Conservation (phyloP, 495 filamentous ascomycete genomes). For the Penicillium roqueforti region DNA sequence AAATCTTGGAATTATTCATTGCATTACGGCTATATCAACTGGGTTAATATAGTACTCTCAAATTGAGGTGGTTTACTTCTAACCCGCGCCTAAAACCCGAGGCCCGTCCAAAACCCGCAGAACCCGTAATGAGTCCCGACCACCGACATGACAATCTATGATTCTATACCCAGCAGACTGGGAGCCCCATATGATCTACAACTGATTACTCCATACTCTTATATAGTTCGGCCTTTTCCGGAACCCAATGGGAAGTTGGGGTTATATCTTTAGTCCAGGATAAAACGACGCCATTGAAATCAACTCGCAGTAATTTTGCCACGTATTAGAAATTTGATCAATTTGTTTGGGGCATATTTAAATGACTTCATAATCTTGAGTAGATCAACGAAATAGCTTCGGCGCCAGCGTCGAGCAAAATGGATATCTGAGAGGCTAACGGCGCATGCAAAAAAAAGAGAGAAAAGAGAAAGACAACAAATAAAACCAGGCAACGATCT, state of each 20-base stretch:
- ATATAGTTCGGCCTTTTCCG: too few relatives aligned
- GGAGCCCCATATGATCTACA: background rate
- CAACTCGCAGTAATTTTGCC: background rate
- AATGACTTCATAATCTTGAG: slow-evolving; percentile 1
- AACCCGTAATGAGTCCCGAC: background rate
- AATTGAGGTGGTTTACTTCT: too few relatives aligned
- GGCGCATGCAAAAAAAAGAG: background rate
- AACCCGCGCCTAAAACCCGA: background rate
- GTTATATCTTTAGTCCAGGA: background rate
- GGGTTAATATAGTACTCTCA: background rate
- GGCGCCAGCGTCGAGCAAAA: background rate
- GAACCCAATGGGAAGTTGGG: too few relatives aligned
- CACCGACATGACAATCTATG: background rate
- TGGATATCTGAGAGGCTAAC: background rate
- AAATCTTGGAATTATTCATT: background rate
- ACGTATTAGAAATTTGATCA: background rate
- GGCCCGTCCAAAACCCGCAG: slow-evolving; percentile 3
- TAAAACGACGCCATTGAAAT: background rate
- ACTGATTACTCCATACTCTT: background rate
- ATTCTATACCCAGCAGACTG: background rate
- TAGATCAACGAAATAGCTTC: background rate
- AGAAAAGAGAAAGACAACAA: background rate
- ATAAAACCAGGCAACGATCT: background rate
- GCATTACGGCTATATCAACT: background rate
- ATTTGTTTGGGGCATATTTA: background rate